Evolutionary conservation across 1,284 basidiomycete species (phyloP), one percentile per base, ranked within the genome.

Genomic region (Singerocomus inundabilis): DNA sequence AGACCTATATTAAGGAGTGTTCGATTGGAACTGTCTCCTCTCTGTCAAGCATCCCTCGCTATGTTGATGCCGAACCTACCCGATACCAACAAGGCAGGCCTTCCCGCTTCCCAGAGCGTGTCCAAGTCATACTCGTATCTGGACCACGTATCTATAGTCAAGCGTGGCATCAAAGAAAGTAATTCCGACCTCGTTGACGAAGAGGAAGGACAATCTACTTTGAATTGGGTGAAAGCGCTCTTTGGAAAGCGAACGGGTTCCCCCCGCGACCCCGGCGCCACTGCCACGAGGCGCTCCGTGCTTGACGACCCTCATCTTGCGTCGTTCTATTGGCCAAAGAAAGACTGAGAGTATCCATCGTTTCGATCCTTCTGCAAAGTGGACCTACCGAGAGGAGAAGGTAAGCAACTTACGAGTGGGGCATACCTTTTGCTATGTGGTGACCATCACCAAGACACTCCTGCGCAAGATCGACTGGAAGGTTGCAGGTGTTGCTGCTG

Each of bases 311-410:
- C n/a, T n/a, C n/a, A n/a, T n/a, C n/a, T n/a, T n/a, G n/a, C n/a
- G n/a, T n/a, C n/a, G n/a, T n/a, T n/a, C n/a, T n/a, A n/a, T n/a
- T n/a, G n/a, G n/a, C 82, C 84, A 2, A 79, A 75, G 47, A 44
- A 55, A 5, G 61, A 73, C 2, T 86, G 85, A 88, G 64, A 85
- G 83, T 57, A 52, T 72, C 1, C 82, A 86, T 57, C 73, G 82
- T 8, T 88, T 89, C 56, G 81, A 89, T 58, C 78, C 80, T 0
- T 64, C 71, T 12, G 82, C 81, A 26, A 75, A 85, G 5, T 90
- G 87, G 87, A 88, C 85, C 1, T 77, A 76, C 61, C 64, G 77
- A 29, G 85, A 91, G 60, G 85, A 89, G 64, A 72, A 67, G 60
- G 79, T 79, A 45, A 48, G 75, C 52, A 10, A 38, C 21, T 12